A percentile compares a stretch with the other conserved stretches of the same genome.
Conservation (phyloP, 2,329 filamentous ascomycete genomes). For the Aspergillus tubingensis region DNA sequence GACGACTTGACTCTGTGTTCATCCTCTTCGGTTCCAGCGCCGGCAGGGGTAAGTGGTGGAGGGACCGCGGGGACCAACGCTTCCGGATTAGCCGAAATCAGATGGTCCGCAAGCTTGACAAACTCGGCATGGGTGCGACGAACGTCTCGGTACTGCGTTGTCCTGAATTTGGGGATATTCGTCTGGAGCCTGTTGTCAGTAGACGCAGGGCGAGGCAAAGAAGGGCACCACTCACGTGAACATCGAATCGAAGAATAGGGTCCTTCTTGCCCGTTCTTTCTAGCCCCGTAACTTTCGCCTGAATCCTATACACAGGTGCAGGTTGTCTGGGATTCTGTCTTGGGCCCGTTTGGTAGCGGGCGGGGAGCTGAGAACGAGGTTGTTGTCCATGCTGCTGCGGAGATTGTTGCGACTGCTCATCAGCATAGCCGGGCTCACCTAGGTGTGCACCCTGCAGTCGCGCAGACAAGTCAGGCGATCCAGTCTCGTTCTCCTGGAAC, state of each 20-base stretch:
- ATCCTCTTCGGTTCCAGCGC: slow-evolving; percentile 94
- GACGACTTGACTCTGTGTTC: slow-evolving; percentile 84
- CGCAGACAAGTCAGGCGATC: slow-evolving; percentile 50
- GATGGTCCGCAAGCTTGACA: slow-evolving; percentile 89
- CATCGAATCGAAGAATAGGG: slow-evolving; percentile 90
- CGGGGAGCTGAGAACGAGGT: slow-evolving; percentile 46
- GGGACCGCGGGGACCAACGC: slow-evolving; percentile 92
- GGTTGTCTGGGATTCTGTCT: slow-evolving; percentile 45
- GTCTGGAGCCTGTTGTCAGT: slow-evolving; percentile 60
- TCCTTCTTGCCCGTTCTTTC: slow-evolving; percentile 95
- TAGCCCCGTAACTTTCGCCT: slow-evolving; percentile 90
- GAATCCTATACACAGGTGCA: slow-evolving; percentile 76
- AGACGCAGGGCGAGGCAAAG: not conserved
- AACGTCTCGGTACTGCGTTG: slow-evolving; percentile 96
- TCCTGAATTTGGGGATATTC: slow-evolving; percentile 96
- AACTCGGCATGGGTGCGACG: slow-evolving; percentile 95
- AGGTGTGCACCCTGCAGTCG: slow-evolving; percentile 44
- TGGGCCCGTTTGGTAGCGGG: slow-evolving; percentile 51
- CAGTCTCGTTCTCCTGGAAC: slow-evolving; percentile 20
- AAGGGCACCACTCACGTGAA: slow-evolving; percentile 69
- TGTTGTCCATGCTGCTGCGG: slow-evolving; percentile 40
- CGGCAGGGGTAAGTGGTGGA: slow-evolving; percentile 89
- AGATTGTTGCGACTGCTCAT: slow-evolving; percentile 42
- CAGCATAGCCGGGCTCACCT: slow-evolving; percentile 38
- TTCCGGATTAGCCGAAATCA: slow-evolving; percentile 97